Base-by-base conservation (phyloP, 768 basidiomycete genomes). In the Coprinopsis marcescibilis region DNA sequence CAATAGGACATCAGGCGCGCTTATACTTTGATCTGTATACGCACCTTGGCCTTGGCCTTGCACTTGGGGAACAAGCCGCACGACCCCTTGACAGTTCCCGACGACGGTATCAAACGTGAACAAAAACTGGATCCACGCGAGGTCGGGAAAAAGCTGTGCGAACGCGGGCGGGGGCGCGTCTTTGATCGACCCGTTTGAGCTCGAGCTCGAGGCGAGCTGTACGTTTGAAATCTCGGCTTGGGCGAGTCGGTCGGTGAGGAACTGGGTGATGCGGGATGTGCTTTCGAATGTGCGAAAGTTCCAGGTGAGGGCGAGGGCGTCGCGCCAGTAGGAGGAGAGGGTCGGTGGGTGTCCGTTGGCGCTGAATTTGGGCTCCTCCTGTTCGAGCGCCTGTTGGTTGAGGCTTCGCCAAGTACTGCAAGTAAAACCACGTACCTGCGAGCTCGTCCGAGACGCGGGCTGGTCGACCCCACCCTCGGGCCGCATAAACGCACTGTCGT, bases 271-370 rank as follows among this genome's bases (percentile, higher is more conserved):
- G 6, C 60, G 57, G 1, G 55, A 17, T 29, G 53, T 60, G 11
- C 75, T 69, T 51, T 73, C 67, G 55, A 83, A 76, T 6, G 79
- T 77, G 30, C 80, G 74, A 39, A 81, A 74, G 48, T 79, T 71
- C 79, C 79, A 83, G 14, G 81, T 82, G 45, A 83, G 66, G 0
- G 76, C 70, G n/a, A 81, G 70, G 43, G 75, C 65, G 52, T 83
- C 81, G 11, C 80, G 64, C 82, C 81, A 83, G 48, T 73, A 75
- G 3, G 66, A 67, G 10, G 55, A 51, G 2, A 51, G 51, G 21
- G 43, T 42, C 11, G 52, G 38, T 20, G 43, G 20, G 14, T 52
- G 43, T n/a, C 21, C 37, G 2, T 49, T 35, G 26, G 46, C 43
- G 4, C 24, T 45, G 11, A 49, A 26, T 30, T 55, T n/a, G n/a